Conservation (phyloP, 2,329 filamentous ascomycete genomes). For the Fusarium succisae region DNA sequence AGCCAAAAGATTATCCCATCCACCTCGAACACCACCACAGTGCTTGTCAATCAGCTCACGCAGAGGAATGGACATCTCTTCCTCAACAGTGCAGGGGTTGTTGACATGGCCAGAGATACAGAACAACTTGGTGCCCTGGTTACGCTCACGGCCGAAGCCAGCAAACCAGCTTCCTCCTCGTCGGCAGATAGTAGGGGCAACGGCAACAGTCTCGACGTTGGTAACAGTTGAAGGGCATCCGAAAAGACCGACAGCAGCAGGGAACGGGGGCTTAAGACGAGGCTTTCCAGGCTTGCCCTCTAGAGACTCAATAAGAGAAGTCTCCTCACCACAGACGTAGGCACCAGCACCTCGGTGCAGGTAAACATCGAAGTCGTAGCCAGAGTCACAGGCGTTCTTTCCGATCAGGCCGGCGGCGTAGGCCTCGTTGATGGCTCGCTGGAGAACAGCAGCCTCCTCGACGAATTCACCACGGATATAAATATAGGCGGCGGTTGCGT, state of each 20-base stretch:
- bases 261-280: conserved; percentile 97
- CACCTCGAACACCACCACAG: conserved; percentile 94
- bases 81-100: conserved; percentile 96
- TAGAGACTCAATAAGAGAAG: conserved; percentile 95
- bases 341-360: conserved; percentile 96
- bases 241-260: conserved; percentile 95
- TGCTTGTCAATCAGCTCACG: conserved; percentile 97
- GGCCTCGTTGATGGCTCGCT: conserved; percentile 96
- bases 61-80: conserved; percentile 98
- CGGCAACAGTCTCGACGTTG: conserved; percentile 97
- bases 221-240: conserved; percentile 97
- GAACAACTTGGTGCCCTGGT: conserved; percentile 96
- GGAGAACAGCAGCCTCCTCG: conserved; percentile 91
- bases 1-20: conserved; percentile 97
- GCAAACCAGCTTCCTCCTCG: conserved; percentile 94
- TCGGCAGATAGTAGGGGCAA: conserved; percentile 94
- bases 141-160: conserved; percentile 92
- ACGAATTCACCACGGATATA: conserved; percentile 99
- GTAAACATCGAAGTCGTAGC: conserved; percentile 98
- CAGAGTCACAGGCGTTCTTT: conserved; percentile 96
- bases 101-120: conserved; percentile 99
- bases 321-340: conserved; percentile 98
- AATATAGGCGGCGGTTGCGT: conserved; percentile 97
- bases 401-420: conserved; percentile 95
- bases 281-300: conserved; percentile 99